These are phyloP conservation scores for Cyclotella atomus DNA, from an alignment of 108 stramenopile genomes.

Conservation along the genomic window DNA sequence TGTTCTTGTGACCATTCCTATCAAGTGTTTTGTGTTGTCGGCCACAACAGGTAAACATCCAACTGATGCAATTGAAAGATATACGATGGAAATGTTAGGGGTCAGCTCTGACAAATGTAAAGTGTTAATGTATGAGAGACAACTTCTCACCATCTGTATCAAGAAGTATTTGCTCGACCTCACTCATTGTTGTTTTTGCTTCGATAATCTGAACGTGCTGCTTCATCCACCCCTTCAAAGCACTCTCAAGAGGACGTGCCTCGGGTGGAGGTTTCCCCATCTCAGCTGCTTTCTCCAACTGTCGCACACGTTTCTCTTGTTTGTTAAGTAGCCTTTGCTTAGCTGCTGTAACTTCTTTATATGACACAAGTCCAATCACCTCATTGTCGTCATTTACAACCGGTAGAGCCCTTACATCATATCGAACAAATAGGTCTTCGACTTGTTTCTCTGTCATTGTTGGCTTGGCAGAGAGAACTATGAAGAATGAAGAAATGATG, in stretches of 20 bases:
- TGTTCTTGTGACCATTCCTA: slow-evolving; percentile 90
- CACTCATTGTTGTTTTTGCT: slow-evolving; percentile 77
- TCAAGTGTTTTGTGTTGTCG: slow-evolving; percentile 72
- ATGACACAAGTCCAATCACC: slow-evolving; percentile 87
- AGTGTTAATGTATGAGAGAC: background rate
- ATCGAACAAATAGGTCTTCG: slow-evolving; percentile 82
- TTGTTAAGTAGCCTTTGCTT: slow-evolving; percentile 70
- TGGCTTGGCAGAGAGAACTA: slow-evolving; percentile 68
- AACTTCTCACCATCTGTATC: slow-evolving; percentile 65
- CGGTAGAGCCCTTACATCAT: slow-evolving; percentile 87
- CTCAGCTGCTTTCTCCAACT: slow-evolving; percentile 44
- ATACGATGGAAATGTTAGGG: background rate
- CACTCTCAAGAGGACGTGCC: slow-evolving; percentile 55
- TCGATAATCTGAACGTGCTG: slow-evolving; percentile 84
- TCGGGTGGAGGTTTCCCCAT: slow-evolving; percentile 51
- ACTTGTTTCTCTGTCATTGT: slow-evolving; percentile 88
- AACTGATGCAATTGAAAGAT: slow-evolving; percentile 25
- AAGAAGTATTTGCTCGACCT: slow-evolving; percentile 81
- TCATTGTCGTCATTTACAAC: slow-evolving; percentile 84
- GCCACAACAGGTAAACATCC: slow-evolving; percentile 87
- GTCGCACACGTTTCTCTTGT: slow-evolving; percentile 51
- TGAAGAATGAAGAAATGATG: too few species aligned
- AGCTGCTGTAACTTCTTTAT: slow-evolving; percentile 89
- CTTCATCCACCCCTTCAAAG: slow-evolving; percentile 92
- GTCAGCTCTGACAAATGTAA: background rate